phyloP scores from a whole-genome alignment of 306 rosid genomes.

The Vigna trinervia region DNA sequence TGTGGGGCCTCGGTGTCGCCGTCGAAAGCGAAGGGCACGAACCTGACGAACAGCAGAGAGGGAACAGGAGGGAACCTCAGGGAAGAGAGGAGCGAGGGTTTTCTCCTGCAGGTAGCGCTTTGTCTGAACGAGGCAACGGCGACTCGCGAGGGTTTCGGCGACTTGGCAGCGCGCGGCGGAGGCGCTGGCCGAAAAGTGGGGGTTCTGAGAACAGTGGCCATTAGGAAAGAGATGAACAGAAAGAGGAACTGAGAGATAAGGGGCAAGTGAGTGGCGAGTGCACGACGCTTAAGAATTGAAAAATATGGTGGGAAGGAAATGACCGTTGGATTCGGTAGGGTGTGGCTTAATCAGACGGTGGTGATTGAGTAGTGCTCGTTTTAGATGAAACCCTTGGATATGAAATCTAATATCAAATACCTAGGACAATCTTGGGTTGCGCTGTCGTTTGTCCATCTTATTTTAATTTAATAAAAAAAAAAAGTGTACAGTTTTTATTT shows the following conservation, averaged over 20 bases:
- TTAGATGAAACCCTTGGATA: background rate
- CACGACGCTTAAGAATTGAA: background rate
- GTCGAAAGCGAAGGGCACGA: conserved; percentile 56
- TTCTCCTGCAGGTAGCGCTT: conserved; percentile 20
- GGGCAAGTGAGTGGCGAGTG: conserved; percentile 44
- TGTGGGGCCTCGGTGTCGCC: conserved; percentile 63
- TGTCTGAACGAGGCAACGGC: conserved; percentile 44
- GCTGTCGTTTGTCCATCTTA: background rate
- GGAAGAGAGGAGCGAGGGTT: conserved; percentile 37
- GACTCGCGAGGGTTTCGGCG: conserved; percentile 40
- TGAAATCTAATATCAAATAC: conserved; percentile 36
- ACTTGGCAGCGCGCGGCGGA: conserved; percentile 27
- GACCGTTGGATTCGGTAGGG: conserved; percentile 40
- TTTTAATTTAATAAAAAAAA: background rate
- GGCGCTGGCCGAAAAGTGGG: conserved; percentile 52
- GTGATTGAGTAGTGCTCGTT: background rate
- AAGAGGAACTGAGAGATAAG: conserved; percentile 25
- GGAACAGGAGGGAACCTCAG: conserved; percentile 48
- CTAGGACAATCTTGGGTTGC: conserved; percentile 8
- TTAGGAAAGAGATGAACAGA: conserved; percentile 24
- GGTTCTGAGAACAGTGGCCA: conserved; percentile 63
- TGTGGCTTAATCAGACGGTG: conserved; percentile 31
- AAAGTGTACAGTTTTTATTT: too few species aligned
- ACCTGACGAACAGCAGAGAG: conserved; percentile 53
- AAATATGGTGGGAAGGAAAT: background rate